Evolutionary conservation across 371 early-diverging fungal species (phyloP), one percentile per base, ranked within the genome.

Genomic region (Syncephalastrum contaminatum): DNA sequence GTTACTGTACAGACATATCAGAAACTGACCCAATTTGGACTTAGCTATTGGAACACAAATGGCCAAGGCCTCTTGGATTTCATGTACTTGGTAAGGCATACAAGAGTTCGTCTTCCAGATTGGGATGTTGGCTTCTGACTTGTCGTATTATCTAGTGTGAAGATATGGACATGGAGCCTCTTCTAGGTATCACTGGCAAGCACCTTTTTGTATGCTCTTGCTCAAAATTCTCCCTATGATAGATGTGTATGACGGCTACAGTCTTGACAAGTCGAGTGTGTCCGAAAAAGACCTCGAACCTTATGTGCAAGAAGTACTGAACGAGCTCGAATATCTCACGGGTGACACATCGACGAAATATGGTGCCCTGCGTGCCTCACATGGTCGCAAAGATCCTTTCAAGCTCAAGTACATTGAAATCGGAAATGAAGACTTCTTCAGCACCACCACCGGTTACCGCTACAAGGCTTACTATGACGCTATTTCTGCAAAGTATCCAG

Each of bases 1-100:
- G 10, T 2, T 30, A 12, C 36, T 10, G 10, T 30, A 25, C 36
- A 30, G 30, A 6, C 4, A 30, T 1, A 7, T 6, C 36, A 30
- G 36, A 10, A 30, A 12, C 36, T 30, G 12, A 30, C 10, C 8
- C 7, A 2, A 4, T 30, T 12, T 10, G 2, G 36, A 30, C 12
- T 12, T 30, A 40, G 43, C 0, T 66, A 66, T 25, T 53, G 55
- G 62, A 61, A 66, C 21, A 61, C 67, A 15, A 61, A 61, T 24
- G 67, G 62, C 20, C 62, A 58, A 45, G 67, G 67, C 42, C 63
- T 66, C 22, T 48, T 66, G 19, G 67, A 66, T 21, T 66, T 59
- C 46, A 42, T 66, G 50, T 56, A 66, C 21, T 43, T 60, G 59
- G 56, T 57, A 41, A 53, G 53, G 2, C 36, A 30, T 12, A 10